These are phyloP conservation scores for Hypsizygus marmoreus DNA, from an alignment of 768 basidiomycete species.

Conservation along the genomic window DNA sequence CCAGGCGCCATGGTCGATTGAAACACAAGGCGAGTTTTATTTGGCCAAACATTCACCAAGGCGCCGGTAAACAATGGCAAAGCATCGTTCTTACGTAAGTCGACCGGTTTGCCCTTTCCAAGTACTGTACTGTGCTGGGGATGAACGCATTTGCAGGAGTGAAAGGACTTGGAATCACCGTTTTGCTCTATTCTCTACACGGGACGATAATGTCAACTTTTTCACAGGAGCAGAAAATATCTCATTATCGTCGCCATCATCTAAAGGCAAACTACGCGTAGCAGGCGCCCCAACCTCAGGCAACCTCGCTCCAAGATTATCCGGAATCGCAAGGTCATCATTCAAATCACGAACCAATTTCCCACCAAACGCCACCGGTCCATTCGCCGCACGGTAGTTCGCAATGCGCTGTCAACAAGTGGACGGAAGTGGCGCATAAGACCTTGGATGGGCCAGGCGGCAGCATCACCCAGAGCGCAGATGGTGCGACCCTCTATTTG, in stretches of 20 bases:
- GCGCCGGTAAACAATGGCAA: slow-evolving; percentile 2
- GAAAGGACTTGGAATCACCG: too few species aligned
- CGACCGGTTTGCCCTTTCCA: too few species aligned
- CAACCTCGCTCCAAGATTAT: slow-evolving; percentile 66
- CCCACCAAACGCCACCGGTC: slow-evolving; percentile 89
- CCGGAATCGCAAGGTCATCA: slow-evolving; percentile 69
- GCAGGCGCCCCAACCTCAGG: slow-evolving; percentile 34
- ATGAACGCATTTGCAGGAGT: too few species aligned
- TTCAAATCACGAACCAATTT: slow-evolving; percentile 67
- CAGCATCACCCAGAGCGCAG: slow-evolving; percentile 95
- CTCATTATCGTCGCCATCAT: too few species aligned
- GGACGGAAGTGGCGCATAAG: slow-evolving; percentile 98
- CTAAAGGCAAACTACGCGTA: too few species aligned
- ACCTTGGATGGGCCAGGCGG: slow-evolving; percentile 98
- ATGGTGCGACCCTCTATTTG: slow-evolving; percentile 97
- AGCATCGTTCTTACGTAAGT: too few species aligned
- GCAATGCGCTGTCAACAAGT: slow-evolving; percentile 89
- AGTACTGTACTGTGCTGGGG: too few species aligned
- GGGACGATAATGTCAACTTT: too few species aligned
- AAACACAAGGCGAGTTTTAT: neutral
- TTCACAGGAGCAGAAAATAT: too few species aligned
- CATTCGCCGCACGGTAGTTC: slow-evolving; percentile 71
- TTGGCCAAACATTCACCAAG: neutral
- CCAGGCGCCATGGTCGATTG: slow-evolving; percentile 9
- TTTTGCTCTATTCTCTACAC: too few species aligned